Evolutionary conservation across 352 stramenopile genomes (phyloP), one percentile per base, ranked within the genome.

Genomic region (Thraustotheca clavata): DNA sequence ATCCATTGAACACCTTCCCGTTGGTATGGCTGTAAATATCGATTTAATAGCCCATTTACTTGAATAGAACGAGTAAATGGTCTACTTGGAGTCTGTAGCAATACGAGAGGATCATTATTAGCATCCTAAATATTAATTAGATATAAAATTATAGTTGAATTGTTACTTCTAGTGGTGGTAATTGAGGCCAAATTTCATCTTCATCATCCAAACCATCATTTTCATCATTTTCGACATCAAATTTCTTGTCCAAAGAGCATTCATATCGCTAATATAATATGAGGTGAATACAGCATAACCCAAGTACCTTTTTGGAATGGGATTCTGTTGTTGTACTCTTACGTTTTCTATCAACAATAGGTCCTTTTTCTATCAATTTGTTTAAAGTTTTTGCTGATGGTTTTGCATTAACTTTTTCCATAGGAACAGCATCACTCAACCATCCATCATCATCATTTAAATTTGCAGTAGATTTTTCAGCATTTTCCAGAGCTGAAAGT

Each of bases 1-100:
- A 92, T 49, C 65, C 88, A 92, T 20, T 80, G 62, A 14, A 74
- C 79, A 3, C 83, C 83, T 55, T 79, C 78, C 24, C 83, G 76
- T 41, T 92, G 83, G 47, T 92, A 92, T 31, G 86, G 73, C 39
- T 87, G 85, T 2, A 92, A 69, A 16, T 76, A 90, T 33, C 68
- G 79, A 67, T 92, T 92, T 38, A 92, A 71, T 49, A 81, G 88
- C 14, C 71, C 70, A 60, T 77, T 87, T 11, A 92, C 75, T 76
- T 83, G 55, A 6, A 80, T 47, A 34, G 49, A 31, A 9, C 39
- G 60, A 41, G 62, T 0, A 46, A 48, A 31, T 1, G 5, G 18
- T 18, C 50, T 46, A 12, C 69, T 66, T 0, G 36, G 57, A 0
- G 60, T 52, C 35, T 63, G 61, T 6, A 68, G 29, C n/a, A 89